Evolutionary conservation across 2,329 filamentous ascomycete species (phyloP), one percentile per base, ranked within the genome.

Genomic region (Sporothrix mexicana): DNA sequence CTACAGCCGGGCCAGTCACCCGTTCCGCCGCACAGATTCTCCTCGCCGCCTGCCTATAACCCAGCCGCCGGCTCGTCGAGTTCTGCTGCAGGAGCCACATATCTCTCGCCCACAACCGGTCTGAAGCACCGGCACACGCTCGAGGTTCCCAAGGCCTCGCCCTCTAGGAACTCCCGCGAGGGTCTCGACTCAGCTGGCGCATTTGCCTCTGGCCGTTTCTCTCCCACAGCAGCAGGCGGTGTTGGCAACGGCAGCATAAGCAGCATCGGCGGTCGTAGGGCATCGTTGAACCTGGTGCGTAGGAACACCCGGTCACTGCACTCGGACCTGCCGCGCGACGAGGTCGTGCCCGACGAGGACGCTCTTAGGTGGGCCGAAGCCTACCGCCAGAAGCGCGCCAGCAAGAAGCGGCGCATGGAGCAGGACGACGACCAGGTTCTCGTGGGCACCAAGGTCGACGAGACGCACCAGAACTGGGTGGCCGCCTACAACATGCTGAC

Each of bases 401-500:
- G 92, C 81, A 96, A 95, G 84, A 88, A 93, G 80, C 92, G 90
- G 81, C 88, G 91, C 77, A 92, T 91, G 79, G 95, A 98, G 75
- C 92, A 91, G 75, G 92, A 98, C 77, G 96, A 98, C 74, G 95
- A 98, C 78, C 90, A 95, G 75, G 95, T 99, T 10, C 88, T 98
- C 45, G 95, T 99, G 20, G 96, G 96, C 74, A 99, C 94, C 73
- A 98, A 98, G 84, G 96, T 99, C 70, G 96, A 99, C 80, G 95
- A 98, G 84, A 93, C 93, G 78, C 96, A 99, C 81, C 93, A 94
- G 77, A 98, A 98, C 82, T 99, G 93, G 91, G 94, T 97, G 61
- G 98, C 94, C 1, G 96, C 96, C 73, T 99, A 99, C 85, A 99
- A 99, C 83, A 99, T 99, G 96, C 88, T 99, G 84, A 99, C 96